These are phyloP conservation scores for Leccinum fuscescens DNA, from an alignment of 1,284 basidiomycete genomes.

Conservation along the genomic window DNA sequence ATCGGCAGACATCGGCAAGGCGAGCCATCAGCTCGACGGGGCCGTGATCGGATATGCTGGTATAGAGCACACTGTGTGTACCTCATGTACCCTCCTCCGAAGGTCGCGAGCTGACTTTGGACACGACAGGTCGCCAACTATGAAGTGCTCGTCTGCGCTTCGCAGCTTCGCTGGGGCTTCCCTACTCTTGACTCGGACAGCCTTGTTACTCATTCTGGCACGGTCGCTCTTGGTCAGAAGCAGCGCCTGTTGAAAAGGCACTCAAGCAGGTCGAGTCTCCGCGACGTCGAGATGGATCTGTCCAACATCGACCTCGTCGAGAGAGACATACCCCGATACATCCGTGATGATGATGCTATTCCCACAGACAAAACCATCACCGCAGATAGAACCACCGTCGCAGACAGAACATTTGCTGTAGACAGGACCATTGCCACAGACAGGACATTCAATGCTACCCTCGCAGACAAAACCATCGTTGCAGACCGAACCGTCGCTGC, in stretches of 20 bases:
- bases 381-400: too few species aligned
- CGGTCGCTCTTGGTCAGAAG: slow-evolving; percentile 31
- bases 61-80: slow-evolving; percentile 27
- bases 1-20: slow-evolving; percentile 30
- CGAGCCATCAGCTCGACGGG: slow-evolving; percentile 25
- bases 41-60: slow-evolving; percentile 33
- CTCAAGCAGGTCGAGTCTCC: neutral
- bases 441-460: too few species aligned
- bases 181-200: slow-evolving; percentile 11
- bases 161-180: slow-evolving; percentile 34
- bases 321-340: slow-evolving; percentile 28
- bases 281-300: slow-evolving; percentile 11
- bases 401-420: too few species aligned
- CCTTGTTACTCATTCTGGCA: slow-evolving; percentile 23
- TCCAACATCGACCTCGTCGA: slow-evolving; percentile 29
- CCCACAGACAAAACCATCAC: too few species aligned
- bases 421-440: too few species aligned
- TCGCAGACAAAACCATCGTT: too few species aligned
- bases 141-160: slow-evolving; percentile 34
- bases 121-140: slow-evolving; percentile 25
- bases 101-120: neutral
- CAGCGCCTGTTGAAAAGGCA: slow-evolving; percentile 18
- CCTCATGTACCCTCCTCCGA: neutral
- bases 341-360: slow-evolving; percentile 9
- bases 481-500: too few species aligned